Conservation (phyloP, 441 rosid genomes). For the Eruca vesicaria region DNA sequence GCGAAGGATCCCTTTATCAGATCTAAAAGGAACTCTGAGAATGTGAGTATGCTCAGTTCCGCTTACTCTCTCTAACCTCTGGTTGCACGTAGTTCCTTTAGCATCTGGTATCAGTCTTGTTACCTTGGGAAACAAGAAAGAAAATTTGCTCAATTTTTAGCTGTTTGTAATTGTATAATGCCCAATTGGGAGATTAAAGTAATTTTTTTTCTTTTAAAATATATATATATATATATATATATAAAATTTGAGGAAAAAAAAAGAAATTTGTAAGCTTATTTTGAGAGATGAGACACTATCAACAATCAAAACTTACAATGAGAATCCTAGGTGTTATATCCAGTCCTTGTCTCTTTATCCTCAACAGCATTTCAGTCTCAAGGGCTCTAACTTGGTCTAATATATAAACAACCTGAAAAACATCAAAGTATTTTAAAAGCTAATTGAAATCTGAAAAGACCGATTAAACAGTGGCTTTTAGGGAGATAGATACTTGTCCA, state of each 20-base stretch:
- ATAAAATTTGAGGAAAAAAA: conserved; percentile 25
- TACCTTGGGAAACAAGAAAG: conserved; percentile 42
- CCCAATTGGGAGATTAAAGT: no score
- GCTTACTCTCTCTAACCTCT: conserved; percentile 85
- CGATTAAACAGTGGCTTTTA: not conserved
- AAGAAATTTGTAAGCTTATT: not conserved
- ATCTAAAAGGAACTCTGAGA: conserved; percentile 89
- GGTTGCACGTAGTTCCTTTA: conserved; percentile 93
- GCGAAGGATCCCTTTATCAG: conserved; percentile 83
- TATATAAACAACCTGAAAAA: conserved; percentile 86
- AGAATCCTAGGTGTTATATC: conserved; percentile 87
- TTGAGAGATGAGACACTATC: not conserved
- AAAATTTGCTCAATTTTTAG: no score
- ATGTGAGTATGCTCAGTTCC: conserved; percentile 89
- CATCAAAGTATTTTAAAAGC: not conserved
- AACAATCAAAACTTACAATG: conserved; percentile 51
- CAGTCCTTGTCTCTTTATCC: conserved; percentile 85
- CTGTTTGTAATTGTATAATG: no score
- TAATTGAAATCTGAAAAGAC: not conserved
- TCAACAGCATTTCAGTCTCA: conserved; percentile 84
- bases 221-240: no score
- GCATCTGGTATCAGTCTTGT: conserved; percentile 94
- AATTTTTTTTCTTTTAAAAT: no score
- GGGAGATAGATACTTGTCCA: conserved; percentile 66
- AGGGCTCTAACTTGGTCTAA: conserved; percentile 97